phyloP scores from a whole-genome alignment of 345 rosid genomes.

The Rhodomyrtus tomentosa region DNA sequence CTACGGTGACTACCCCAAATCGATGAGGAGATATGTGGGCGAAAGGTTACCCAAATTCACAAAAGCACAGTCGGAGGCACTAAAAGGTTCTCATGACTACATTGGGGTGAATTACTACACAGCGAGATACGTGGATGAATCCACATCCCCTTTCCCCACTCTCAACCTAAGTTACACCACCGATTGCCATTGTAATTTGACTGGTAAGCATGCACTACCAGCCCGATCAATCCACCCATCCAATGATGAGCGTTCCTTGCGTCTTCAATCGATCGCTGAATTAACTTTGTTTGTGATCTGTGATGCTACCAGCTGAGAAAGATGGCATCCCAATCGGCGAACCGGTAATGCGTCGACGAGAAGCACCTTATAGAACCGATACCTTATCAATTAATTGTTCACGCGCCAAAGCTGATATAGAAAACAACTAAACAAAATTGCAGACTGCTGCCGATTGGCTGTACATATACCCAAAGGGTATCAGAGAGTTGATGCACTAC shows the following conservation, averaged over 20 bases:
- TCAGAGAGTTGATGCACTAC: constrained; percentile 9
- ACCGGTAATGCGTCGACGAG: constrained; percentile 4
- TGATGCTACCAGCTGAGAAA: constrained; percentile 13
- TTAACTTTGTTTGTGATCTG: not conserved
- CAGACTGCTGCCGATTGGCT: constrained; percentile 22
- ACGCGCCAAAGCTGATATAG: not conserved
- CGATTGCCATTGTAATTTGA: constrained; percentile 6
- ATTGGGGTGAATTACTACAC: constrained; percentile 52
- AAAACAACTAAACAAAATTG: not conserved
- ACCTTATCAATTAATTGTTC: not conserved
- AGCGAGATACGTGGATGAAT: constrained; percentile 18
- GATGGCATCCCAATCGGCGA: constrained; percentile 24
- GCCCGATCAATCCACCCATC: not conserved
- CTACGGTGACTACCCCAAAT: constrained; percentile 48
- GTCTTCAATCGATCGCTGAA: not conserved
- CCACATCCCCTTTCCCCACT: not conserved
- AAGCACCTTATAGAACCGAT: not conserved
- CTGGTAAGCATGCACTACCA: not conserved
- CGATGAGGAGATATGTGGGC: constrained; percentile 35
- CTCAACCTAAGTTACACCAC: constrained; percentile 12
- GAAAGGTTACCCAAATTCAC: constrained; percentile 48
- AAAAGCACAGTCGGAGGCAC: constrained; percentile 20
- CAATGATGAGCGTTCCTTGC: not conserved
- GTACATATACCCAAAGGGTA: constrained; percentile 22
- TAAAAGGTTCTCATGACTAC: constrained; percentile 46